Conservation (phyloP, 257 asterid species). For the Solanum tacnaense region DNA sequence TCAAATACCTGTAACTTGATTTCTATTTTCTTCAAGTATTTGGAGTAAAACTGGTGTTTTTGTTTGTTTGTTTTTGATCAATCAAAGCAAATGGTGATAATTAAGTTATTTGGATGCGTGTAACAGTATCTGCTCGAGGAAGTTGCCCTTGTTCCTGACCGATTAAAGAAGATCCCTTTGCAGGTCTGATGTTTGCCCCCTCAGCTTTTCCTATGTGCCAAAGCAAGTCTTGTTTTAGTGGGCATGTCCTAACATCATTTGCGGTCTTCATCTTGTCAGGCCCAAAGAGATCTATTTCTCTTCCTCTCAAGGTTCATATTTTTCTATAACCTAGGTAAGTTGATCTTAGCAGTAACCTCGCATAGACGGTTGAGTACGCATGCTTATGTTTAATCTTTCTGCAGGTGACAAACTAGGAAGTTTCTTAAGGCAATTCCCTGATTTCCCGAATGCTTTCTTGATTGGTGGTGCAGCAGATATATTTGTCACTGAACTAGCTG, state of each 20-base stretch:
- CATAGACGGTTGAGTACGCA: conserved; percentile 6
- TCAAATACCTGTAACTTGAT: conserved; percentile 8
- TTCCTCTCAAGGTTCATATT: conserved; percentile 74
- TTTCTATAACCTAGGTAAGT: conserved; percentile 63
- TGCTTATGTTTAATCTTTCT: neutral
- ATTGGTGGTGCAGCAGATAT: conserved; percentile 68
- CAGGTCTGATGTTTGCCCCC: conserved; percentile 41
- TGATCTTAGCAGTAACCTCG: neutral
- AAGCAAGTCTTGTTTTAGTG: neutral
- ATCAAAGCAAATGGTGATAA: neutral
- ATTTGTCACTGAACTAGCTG: conserved; percentile 79
- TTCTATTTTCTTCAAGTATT: neutral
- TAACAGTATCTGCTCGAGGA: conserved; percentile 84
- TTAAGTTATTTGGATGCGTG: neutral
- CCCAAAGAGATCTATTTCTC: conserved; percentile 77
- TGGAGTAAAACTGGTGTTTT: neutral
- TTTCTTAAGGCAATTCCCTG: conserved; percentile 77
- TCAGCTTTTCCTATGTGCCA: neutral
- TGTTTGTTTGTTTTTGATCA: neutral
- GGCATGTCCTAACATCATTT: neutral
- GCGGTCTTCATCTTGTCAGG: conserved; percentile 28
- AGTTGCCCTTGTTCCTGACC: conserved; percentile 63
- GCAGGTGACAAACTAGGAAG: conserved; percentile 67
- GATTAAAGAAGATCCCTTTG: conserved; percentile 65
- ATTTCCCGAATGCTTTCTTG: conserved; percentile 81